These are phyloP conservation scores for Giardia muris DNA, from an alignment of 208 protist genomes.

Conservation along the genomic window DNA sequence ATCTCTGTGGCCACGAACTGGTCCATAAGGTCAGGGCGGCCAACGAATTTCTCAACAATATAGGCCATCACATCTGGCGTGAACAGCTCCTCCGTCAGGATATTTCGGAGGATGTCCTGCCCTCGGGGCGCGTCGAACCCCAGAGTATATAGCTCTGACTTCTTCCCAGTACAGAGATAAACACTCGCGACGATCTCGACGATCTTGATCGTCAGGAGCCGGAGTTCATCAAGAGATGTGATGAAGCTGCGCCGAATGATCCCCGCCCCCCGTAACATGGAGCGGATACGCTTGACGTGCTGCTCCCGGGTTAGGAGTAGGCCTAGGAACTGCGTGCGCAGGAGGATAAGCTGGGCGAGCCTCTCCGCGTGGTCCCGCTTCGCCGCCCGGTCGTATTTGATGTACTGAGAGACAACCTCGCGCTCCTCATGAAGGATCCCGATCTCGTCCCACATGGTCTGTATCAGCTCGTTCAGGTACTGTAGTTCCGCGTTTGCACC, in stretches of 20 bases:
- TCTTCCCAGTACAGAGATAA: background rate
- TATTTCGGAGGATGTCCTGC: background rate
- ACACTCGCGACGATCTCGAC: background rate
- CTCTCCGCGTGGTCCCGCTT: background rate
- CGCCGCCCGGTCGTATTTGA: background rate
- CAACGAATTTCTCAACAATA: background rate
- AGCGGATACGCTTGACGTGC: background rate
- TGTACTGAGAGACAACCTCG: background rate
- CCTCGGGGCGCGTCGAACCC: background rate
- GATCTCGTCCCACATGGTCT: background rate
- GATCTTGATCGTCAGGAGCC: background rate
- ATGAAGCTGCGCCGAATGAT: background rate
- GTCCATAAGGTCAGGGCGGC: background rate
- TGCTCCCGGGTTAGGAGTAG: background rate
- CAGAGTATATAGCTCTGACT: background rate
- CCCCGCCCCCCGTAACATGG: background rate
- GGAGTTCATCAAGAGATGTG: background rate
- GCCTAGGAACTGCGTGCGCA: background rate
- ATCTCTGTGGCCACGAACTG: background rate
- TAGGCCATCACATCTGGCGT: background rate
- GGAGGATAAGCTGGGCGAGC: background rate
- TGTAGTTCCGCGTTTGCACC: background rate
- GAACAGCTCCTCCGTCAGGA: background rate
- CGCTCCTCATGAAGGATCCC: background rate
- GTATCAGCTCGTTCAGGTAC: background rate